Evolutionary conservation across 2,329 filamentous ascomycete species (phyloP).

Genomic region (Arthrobotrys megalospora): DNA sequence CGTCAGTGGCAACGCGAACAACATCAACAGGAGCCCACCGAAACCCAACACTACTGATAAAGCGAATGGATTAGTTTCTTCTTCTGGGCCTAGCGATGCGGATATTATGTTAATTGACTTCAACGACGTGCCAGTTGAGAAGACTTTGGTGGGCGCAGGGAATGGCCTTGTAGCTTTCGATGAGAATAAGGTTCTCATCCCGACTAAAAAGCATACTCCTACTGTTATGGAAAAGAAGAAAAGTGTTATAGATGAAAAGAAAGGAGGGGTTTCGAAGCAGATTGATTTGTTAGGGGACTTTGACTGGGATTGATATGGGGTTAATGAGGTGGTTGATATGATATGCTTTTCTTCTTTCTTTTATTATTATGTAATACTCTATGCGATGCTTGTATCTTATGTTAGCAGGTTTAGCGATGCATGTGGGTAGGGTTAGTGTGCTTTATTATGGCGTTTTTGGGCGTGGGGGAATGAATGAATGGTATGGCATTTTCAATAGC

Average conservation of each 20-base stretch:
- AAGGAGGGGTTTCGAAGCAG: background rate
- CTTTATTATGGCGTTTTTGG: background rate
- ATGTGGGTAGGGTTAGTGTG: background rate
- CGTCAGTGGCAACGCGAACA: background rate
- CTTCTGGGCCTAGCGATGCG: background rate
- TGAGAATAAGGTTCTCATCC: slow-evolving; percentile 25
- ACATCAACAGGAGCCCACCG: background rate
- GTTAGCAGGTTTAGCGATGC: slow-evolving; percentile 3
- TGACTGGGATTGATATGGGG: background rate
- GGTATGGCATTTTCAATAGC: background rate
- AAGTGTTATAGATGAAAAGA: background rate
- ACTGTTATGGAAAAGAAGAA: background rate
- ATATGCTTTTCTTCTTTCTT: slow-evolving; percentile 4
- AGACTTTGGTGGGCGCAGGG: slow-evolving; percentile 1
- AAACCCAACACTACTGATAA: background rate
- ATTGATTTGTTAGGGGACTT: slow-evolving; percentile 29
- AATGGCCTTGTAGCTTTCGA: slow-evolving; percentile 16
- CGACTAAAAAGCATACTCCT: background rate
- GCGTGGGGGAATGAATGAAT: background rate
- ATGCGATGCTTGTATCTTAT: background rate
- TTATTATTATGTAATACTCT: background rate
- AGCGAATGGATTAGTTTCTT: background rate
- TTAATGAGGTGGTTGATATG: background rate
- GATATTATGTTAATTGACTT: slow-evolving; percentile 31
- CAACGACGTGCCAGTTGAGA: slow-evolving; percentile 37